A percentile compares a stretch with the other conserved stretches of the same genome.
Conservation (phyloP, 306 rosid species). For the Sophora flavescens region DNA sequence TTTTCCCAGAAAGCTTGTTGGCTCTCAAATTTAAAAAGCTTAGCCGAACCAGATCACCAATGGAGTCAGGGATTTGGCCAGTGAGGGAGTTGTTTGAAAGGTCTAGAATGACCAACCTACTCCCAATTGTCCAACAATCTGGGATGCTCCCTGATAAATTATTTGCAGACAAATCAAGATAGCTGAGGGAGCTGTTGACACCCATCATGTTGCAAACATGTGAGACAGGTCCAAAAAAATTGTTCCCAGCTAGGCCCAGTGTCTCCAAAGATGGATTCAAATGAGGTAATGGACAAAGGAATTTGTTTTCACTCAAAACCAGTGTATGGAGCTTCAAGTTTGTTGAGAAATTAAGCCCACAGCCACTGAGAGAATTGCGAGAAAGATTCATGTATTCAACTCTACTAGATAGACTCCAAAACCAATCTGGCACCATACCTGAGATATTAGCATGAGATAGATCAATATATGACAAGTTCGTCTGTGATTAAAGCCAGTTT, state of each 20-base stretch:
- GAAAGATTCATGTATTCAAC: conserved; percentile 6
- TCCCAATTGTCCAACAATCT: conserved; percentile 19
- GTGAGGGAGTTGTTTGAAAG: not conserved
- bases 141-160: conserved; percentile 32
- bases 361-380: not conserved
- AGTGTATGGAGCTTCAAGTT: conserved; percentile 19
- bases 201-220: conserved; percentile 8
- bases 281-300: conserved; percentile 16
- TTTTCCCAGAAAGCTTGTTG: too few species aligned
- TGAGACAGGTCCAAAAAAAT: conserved; percentile 32
- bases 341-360: conserved; percentile 31
- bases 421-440: conserved; percentile 39
- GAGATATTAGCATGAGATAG: not conserved
- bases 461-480: not conserved
- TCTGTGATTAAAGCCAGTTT: conserved; percentile 36
- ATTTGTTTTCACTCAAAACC: not conserved
- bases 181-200: conserved; percentile 29
- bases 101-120: not conserved
- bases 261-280: conserved; percentile 5
- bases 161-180: conserved; percentile 25
- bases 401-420: conserved; percentile 32
- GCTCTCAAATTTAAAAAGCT: too few species aligned
- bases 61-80: conserved; percentile 44
- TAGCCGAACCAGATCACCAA: too few species aligned
- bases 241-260: not conserved